A percentile compares a stretch with the other conserved stretches of the same genome.
These are phyloP conservation scores for Penicillium diatomitis DNA, from an alignment of 495 filamentous ascomycete species.

Conservation along the genomic window DNA sequence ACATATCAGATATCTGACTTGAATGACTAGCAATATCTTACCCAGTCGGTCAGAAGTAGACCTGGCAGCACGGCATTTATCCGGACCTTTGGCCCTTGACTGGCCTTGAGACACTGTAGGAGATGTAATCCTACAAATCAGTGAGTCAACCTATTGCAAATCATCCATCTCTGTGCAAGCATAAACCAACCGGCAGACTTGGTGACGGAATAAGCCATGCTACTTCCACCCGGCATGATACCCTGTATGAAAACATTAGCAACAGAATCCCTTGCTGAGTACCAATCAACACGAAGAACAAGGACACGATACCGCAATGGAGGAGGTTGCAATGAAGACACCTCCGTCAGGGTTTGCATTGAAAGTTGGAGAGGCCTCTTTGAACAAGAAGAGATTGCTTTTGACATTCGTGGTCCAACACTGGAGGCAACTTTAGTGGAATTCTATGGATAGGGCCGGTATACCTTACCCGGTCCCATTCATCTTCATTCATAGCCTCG, in stretches of 20 bases:
- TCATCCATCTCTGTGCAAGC: not conserved
- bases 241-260: not conserved
- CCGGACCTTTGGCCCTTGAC: slow-evolving; percentile 1
- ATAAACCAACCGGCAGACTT: not conserved
- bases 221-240: not conserved
- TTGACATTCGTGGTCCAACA: slow-evolving; percentile 3
- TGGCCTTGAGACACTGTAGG: not conserved
- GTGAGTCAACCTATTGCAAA: not conserved
- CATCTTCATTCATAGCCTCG: not conserved
- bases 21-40: not conserved
- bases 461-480: slow-evolving; percentile 1
- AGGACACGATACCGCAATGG: not conserved
- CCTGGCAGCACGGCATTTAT: slow-evolving; percentile 1
- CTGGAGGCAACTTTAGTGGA: not conserved
- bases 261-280: too few relatives aligned
- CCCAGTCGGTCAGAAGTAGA: slow-evolving; percentile 1
- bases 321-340: slow-evolving; percentile 1
- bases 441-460: not conserved
- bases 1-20: too few relatives aligned
- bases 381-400: slow-evolving; percentile 1
- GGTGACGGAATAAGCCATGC: slow-evolving; percentile 3
- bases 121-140: not conserved
- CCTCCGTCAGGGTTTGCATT: not conserved
- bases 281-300: not conserved
- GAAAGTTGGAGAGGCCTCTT: not conserved